phyloP scores from a whole-genome alignment of 2,329 filamentous ascomycete species.

The Sclerotinia subarctica region DNA sequence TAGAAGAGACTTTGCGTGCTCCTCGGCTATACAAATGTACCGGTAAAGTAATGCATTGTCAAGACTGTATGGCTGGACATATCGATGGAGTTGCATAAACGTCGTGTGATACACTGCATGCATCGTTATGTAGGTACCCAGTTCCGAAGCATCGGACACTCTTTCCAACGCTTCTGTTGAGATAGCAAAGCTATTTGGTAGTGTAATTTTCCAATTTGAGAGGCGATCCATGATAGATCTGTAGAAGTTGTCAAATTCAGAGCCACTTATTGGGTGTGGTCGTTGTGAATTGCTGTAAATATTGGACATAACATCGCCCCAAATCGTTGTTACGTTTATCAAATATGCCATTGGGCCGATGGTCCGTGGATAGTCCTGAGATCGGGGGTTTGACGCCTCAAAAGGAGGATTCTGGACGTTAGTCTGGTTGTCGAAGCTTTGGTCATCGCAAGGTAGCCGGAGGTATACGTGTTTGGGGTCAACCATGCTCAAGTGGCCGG shows the following conservation, averaged over 20 bases:
- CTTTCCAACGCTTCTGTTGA: constrained; percentile 55
- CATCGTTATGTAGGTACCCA: constrained; percentile 59
- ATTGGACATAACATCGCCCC: constrained; percentile 61
- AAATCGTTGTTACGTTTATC: constrained; percentile 61
- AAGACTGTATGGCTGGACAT: constrained; percentile 48
- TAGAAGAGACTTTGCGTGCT: constrained; percentile 53
- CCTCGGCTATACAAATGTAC: constrained; percentile 48
- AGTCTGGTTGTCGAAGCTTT: constrained; percentile 58
- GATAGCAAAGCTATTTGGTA: constrained; percentile 56
- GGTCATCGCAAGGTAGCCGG: constrained; percentile 60
- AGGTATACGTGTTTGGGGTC: constrained; percentile 64
- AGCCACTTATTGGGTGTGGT: constrained; percentile 33
- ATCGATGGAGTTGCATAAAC: constrained; percentile 62
- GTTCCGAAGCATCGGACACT: constrained; percentile 51
- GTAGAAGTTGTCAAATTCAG: constrained; percentile 47
- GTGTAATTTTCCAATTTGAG: constrained; percentile 54
- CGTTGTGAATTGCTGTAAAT: constrained; percentile 49
- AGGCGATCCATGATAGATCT: constrained; percentile 50
- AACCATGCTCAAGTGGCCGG: constrained; percentile 53
- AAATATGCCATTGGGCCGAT: constrained; percentile 52
- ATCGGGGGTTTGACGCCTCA: constrained; percentile 48
- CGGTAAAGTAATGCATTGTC: constrained; percentile 43
- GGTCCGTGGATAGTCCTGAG: constrained; percentile 40
- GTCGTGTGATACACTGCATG: constrained; percentile 66
- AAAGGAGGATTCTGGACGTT: constrained; percentile 59